A percentile compares a stretch with the other conserved stretches of the same genome.
These are phyloP conservation scores for Nothopassalora personata DNA, from an alignment of 2,329 filamentous ascomycete species.

Conservation along the genomic window DNA sequence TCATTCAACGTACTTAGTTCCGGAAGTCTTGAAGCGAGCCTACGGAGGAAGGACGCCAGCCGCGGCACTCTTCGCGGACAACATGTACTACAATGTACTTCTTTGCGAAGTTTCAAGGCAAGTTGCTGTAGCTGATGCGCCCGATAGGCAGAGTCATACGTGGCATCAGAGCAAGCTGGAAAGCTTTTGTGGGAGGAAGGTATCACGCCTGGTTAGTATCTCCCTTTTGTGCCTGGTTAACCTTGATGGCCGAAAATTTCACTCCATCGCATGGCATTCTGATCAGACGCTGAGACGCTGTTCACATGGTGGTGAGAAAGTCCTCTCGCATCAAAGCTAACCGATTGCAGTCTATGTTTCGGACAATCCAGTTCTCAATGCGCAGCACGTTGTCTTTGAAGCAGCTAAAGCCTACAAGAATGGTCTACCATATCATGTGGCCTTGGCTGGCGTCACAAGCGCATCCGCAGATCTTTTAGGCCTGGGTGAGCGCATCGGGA, in stretches of 20 bases:
- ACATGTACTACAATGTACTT: constrained; percentile 50
- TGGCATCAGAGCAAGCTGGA: constrained; percentile 60
- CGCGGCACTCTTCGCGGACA: constrained; percentile 63
- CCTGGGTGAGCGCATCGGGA: constrained; percentile 37
- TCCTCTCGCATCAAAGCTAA: too few relatives aligned
- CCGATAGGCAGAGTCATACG: constrained; percentile 57
- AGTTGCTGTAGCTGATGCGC: not conserved
- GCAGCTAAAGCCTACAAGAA: constrained; percentile 42
- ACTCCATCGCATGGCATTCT: too few relatives aligned
- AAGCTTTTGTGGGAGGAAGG: constrained; percentile 61
- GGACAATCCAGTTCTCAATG: constrained; percentile 65
- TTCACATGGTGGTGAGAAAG: too few relatives aligned
- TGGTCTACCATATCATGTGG: constrained; percentile 38
- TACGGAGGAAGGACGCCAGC: constrained; percentile 38
- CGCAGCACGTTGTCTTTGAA: constrained; percentile 61
- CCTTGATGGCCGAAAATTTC: too few relatives aligned
- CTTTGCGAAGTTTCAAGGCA: not conserved
- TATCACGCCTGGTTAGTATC: constrained; percentile 45
- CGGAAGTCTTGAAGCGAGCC: constrained; percentile 49
- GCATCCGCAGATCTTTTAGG: constrained; percentile 38
- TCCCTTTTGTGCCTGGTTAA: too few relatives aligned
- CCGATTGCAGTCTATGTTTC: constrained; percentile 54
- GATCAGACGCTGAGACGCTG: too few relatives aligned
- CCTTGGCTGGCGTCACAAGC: constrained; percentile 37
- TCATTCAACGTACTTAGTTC: constrained; percentile 61